Evolutionary conservation across 2,329 filamentous ascomycete genomes (phyloP).

Genomic region (Monosporascus cannonballus): DNA sequence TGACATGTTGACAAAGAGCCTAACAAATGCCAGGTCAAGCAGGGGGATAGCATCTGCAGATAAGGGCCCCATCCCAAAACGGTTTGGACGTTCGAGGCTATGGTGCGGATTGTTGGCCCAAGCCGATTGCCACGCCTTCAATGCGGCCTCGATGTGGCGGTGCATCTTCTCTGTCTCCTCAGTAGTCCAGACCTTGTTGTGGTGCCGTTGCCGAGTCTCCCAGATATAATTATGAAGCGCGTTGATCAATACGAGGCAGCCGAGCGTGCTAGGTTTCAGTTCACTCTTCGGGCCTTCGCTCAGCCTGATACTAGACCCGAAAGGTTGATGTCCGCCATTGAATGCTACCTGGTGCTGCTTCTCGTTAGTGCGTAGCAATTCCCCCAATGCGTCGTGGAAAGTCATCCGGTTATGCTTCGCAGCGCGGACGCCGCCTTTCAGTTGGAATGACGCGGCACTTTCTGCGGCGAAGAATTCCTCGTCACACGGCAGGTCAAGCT

Average conservation of each 20-base stretch:
- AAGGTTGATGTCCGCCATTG: constrained; percentile 35
- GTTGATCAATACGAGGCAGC: constrained; percentile 86
- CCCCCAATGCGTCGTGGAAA: constrained; percentile 77
- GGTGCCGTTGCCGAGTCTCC: constrained; percentile 89
- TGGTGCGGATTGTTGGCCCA: constrained; percentile 86
- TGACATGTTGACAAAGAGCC: constrained; percentile 88
- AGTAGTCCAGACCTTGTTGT: constrained; percentile 81
- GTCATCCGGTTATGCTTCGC: constrained; percentile 66
- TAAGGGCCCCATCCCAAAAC: constrained; percentile 72
- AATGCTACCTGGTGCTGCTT: constrained; percentile 49
- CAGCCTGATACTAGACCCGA: constrained; percentile 38
- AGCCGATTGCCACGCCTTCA: constrained; percentile 89
- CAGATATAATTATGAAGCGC: constrained; percentile 97
- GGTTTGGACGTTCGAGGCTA: constrained; percentile 77
- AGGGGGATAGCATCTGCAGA: constrained; percentile 88
- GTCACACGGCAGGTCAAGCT: constrained; percentile 83
- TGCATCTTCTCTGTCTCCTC: constrained; percentile 96
- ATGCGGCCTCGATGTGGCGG: constrained; percentile 84
- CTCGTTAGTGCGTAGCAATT: constrained; percentile 71
- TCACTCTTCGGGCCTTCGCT: constrained; percentile 53
- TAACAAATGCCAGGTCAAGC: constrained; percentile 84
- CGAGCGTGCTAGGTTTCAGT: constrained; percentile 81
- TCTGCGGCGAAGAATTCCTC: constrained; percentile 87
- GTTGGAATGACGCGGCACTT: constrained; percentile 72
- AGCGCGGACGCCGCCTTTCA: constrained; percentile 64